Base-by-base conservation (phyloP, 805 yeast species). In the Ogataea paraovalis region DNA sequence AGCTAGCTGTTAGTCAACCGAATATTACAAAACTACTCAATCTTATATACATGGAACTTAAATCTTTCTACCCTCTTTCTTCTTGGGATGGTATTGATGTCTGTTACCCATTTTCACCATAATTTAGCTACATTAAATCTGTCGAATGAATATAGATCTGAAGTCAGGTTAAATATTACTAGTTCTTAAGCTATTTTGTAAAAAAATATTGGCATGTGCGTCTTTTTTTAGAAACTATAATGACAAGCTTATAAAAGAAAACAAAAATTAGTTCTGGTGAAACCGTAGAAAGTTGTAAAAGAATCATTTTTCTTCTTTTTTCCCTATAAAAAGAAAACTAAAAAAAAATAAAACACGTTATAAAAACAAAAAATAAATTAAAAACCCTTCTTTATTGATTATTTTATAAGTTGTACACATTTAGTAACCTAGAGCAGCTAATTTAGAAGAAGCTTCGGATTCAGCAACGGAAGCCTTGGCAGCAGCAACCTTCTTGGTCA, bases 381-480 rank as follows among this genome's bases (percentile, higher is more conserved):
- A 39, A 45, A 38, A 50, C 55, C 55, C 55, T 50, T 56, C 54
- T 48, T 39, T 46, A 45, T 32, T 45, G 43, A 49, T 45, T 42
- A 41, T 54, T 34, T 34, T 34, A 34, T 34, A 34, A 56, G 42
- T 46, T 53, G 53, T 48, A 50, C 54, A 56, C 50, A 72, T 69
- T 85, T 92, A 94, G 86, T 94, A 94, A 79, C 99, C 99, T 69
- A 94, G 79, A 71, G 95, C 77, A 74, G 97, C 96, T 73, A 94
- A 87, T 80, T 91, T 81, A 80, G 88, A 78, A 67, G 96, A 83
- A 71, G 82, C 96, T 69, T 88, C 94, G 65, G 96, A 78, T 71
- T 83, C 89, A 72, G 94, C 92, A 74, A 86, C 84, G 60, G 94
- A 72, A 69, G 89, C 84, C 72, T 79, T 77, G 70, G 96, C 97